These are phyloP conservation scores for Ganoderma leucocontextum DNA, from an alignment of 1,284 basidiomycete species.

Conservation along the genomic window DNA sequence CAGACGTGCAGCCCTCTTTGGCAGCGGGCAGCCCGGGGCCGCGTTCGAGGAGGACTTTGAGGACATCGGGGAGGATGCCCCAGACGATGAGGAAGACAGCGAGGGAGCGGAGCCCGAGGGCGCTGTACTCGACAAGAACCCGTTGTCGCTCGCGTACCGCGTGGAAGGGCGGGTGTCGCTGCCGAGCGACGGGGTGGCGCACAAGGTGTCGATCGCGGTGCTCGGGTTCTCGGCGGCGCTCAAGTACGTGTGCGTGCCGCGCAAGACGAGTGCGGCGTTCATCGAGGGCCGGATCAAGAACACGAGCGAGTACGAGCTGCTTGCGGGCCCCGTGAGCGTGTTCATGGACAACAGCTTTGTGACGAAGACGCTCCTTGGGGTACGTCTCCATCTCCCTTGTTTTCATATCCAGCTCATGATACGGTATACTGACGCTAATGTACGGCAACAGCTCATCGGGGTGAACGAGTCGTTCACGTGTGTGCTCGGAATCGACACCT, in stretches of 20 bases:
- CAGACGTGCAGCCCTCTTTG: no score
- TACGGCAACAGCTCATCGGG: conserved; percentile 49
- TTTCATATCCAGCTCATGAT: no score
- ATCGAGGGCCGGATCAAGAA: conserved; percentile 57
- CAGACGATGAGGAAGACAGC: background rate
- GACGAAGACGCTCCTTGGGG: conserved; percentile 54
- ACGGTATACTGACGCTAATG: background rate
- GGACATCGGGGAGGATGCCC: background rate
- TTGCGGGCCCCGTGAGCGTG: conserved; percentile 59
- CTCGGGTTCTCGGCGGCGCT: conserved; percentile 56
- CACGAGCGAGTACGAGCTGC: conserved; percentile 58
- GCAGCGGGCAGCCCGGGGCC: background rate
- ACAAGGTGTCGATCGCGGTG: conserved; percentile 61
- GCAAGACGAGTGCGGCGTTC: conserved; percentile 52
- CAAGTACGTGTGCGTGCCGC: conserved; percentile 58
- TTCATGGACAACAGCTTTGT: conserved; percentile 60
- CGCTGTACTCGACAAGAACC: conserved; percentile 39
- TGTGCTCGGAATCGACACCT: conserved; percentile 60
- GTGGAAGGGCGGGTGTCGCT: conserved; percentile 58
- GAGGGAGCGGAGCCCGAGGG: background rate
- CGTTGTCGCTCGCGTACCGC: conserved; percentile 56
- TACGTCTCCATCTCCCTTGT: conserved; percentile 36
- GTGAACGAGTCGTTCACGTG: conserved; percentile 60
- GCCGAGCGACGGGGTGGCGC: conserved; percentile 59
- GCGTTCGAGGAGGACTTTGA: conserved; percentile 1